Evolutionary conservation across 768 basidiomycete species (phyloP).

Genomic region (Coprinopsis sp.): DNA sequence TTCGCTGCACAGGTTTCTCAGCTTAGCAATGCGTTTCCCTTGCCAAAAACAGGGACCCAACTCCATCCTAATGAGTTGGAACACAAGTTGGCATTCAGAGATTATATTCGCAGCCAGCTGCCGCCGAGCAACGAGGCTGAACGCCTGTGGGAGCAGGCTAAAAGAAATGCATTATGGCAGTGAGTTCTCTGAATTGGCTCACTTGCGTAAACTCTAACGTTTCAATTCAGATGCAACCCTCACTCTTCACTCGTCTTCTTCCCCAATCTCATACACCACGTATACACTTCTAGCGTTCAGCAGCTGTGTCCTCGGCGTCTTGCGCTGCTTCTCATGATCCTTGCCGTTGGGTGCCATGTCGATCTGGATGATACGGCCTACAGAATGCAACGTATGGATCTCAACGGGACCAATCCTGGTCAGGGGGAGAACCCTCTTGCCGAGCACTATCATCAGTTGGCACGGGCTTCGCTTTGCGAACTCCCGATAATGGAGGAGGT

Average conservation of each 20-base stretch:
- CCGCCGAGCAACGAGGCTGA: conserved; percentile 54
- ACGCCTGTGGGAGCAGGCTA: conserved; percentile 58
- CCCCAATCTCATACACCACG: conserved; percentile 60
- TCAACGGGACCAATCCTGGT: neutral
- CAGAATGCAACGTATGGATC: neutral
- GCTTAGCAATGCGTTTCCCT: conserved; percentile 6
- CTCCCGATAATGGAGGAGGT: conserved; percentile 66
- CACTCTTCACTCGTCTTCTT: conserved; percentile 62
- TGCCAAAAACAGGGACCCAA: conserved; percentile 6
- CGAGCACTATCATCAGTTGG: conserved; percentile 47
- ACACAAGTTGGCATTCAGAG: conserved; percentile 49
- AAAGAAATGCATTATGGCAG: conserved; percentile 66
- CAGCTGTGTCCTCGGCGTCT: conserved; percentile 60
- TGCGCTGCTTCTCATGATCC: conserved; percentile 62
- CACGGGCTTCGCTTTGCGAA: conserved; percentile 56
- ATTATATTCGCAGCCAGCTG: conserved; percentile 52
- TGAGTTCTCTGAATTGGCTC: conserved; percentile 23
- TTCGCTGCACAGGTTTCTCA: conserved; percentile 3
- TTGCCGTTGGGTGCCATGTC: conserved; percentile 64
- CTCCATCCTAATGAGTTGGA: conserved; percentile 30
- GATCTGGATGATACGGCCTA: conserved; percentile 27
- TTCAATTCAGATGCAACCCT: conserved; percentile 49
- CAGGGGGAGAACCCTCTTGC: conserved; percentile 28
- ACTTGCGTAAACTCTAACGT: conserved; percentile 4
- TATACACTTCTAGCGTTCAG: conserved; percentile 48